A percentile compares a stretch with the other conserved stretches of the same genome.
Conservation (phyloP, 192 early-diverging fungal species). For the Backusella liffmaniae region DNA sequence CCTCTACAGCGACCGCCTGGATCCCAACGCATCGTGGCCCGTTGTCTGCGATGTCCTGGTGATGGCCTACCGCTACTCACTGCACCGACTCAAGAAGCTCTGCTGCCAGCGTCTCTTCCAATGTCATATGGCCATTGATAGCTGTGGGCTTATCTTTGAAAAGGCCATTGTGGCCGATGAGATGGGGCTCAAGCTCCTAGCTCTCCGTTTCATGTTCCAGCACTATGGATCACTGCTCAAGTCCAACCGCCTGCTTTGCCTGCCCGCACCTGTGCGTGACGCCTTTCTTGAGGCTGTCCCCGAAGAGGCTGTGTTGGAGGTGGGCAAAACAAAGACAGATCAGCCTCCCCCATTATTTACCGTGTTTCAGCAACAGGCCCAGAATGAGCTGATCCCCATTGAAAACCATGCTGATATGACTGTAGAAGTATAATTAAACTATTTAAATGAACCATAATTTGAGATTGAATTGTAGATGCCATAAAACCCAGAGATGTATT, state of each 20-base stretch:
- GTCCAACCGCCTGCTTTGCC: conserved; percentile 44
- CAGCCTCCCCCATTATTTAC: not conserved
- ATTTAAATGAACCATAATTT: not conserved
- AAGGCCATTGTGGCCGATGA: conserved; percentile 52
- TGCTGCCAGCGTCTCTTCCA: conserved; percentile 49
- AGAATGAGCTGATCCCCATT: not conserved
- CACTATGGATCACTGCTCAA: conserved; percentile 54
- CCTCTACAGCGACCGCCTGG: conserved; percentile 58
- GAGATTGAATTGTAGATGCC: not conserved
- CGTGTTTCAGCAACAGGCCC: not conserved
- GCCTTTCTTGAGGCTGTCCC: conserved; percentile 52
- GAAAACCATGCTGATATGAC: conserved; percentile 7
- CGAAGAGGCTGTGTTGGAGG: conserved; percentile 47
- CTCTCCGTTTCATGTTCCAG: conserved; percentile 51
- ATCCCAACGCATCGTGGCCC: conserved; percentile 36
- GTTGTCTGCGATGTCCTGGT: conserved; percentile 52
- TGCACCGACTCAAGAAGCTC: conserved; percentile 56
- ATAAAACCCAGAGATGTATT: not conserved
- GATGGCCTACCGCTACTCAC: conserved; percentile 57
- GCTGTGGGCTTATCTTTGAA: conserved; percentile 52
- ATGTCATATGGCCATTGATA: conserved; percentile 48
- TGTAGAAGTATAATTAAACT: conserved; percentile 11
- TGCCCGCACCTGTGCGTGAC: conserved; percentile 34
- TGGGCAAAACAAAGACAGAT: conserved; percentile 9
- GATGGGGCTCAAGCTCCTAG: conserved; percentile 46